phyloP scores from a whole-genome alignment of 306 rosid genomes.

The Carpinus fangiana region DNA sequence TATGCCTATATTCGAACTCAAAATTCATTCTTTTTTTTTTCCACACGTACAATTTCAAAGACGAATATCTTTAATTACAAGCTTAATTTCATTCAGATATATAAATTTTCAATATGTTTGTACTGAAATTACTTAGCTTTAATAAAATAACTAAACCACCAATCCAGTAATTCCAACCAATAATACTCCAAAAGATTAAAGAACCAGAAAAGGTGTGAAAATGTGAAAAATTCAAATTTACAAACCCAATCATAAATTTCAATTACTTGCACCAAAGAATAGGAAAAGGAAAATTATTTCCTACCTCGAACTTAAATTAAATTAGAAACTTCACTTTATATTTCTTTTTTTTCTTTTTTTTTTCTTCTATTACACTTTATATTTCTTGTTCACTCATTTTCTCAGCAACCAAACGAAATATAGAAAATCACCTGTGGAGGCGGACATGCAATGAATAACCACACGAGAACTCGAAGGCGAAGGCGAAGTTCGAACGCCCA shows the following conservation, averaged over 20 bases:
- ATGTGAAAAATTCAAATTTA: neutral
- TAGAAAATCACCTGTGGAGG: slow-evolving; percentile 48
- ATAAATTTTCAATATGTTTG: neutral
- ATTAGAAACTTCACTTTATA: neutral
- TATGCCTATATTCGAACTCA: neutral
- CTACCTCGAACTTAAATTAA: neutral
- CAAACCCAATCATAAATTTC: neutral
- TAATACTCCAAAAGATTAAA: neutral
- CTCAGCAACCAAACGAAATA: slow-evolving; percentile 7
- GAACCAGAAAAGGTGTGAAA: neutral
- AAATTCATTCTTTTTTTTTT: neutral
- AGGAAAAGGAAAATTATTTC: neutral
- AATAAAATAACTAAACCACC: neutral
- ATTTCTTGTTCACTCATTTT: slow-evolving; percentile 1
- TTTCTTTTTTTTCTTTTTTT: neutral
- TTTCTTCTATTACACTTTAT: neutral
- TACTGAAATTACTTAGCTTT: neutral
- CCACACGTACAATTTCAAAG: neutral
- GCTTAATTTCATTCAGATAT: neutral
- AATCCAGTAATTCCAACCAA: neutral
- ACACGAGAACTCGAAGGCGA: slow-evolving; percentile 42
- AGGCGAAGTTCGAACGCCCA: slow-evolving; percentile 37
- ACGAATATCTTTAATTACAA: neutral
- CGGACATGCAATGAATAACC: slow-evolving; percentile 69
- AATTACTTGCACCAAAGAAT: neutral